Percentiles rank a stretch among this genome's conserved stretches.
Conservation (phyloP, 768 basidiomycete species). For the Lactifluus subvellereus region DNA sequence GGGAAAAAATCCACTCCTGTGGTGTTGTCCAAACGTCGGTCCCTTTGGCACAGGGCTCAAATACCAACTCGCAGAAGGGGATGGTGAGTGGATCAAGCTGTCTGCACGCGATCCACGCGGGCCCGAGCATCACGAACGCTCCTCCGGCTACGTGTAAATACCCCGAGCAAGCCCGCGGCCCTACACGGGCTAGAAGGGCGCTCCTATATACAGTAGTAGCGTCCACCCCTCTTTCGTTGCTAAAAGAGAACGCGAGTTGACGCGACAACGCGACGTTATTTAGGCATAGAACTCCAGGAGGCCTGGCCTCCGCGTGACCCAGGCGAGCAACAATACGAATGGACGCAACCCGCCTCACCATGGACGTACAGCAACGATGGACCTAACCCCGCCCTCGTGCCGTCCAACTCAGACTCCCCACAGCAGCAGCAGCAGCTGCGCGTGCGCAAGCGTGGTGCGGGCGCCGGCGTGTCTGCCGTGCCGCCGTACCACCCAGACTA, state of each 20-base stretch:
- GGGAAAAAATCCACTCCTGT: conserved; percentile 65
- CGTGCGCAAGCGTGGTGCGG: conserved; percentile 25
- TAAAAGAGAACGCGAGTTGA: neutral
- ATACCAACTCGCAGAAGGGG: conserved; percentile 62
- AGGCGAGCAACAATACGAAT: conserved; percentile 32
- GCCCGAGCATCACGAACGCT: neutral
- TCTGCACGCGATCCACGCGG: conserved; percentile 2
- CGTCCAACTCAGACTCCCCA: conserved; percentile 39
- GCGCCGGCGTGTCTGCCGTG: conserved; percentile 38
- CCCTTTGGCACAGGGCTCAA: conserved; percentile 68
- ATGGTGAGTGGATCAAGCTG: conserved; percentile 69
- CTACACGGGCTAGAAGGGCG: neutral
- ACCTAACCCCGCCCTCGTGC: conserved; percentile 69
- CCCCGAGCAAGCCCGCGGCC: conserved; percentile 6
- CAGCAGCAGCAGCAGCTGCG: conserved; percentile 17
- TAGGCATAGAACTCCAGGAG: conserved; percentile 16
- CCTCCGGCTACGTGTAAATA: conserved; percentile 2
- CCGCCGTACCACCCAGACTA: conserved; percentile 81
- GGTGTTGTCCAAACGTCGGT: conserved; percentile 71
- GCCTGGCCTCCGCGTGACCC: conserved; percentile 78
- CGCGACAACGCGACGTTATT: neutral
- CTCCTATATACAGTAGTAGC: neutral
- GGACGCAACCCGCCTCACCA: conserved; percentile 55
- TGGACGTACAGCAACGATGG: conserved; percentile 82
- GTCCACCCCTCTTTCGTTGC: neutral